Evolutionary conservation across 805 yeast genomes (phyloP).

Genomic region (Teunomyces funiuensis): DNA sequence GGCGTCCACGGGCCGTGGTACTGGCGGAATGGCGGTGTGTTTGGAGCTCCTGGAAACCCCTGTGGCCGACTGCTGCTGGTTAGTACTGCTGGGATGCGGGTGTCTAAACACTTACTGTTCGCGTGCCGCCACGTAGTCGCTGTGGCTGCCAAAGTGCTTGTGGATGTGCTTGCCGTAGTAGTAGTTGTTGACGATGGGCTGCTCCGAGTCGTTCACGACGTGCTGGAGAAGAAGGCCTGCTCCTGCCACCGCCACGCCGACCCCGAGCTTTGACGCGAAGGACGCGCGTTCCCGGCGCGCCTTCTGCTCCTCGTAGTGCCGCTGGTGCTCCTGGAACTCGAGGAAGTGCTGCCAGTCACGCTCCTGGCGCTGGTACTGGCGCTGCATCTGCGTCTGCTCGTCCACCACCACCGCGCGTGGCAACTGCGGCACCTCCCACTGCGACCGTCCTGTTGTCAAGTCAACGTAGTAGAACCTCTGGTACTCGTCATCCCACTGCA

Average conservation of each 20-base stretch:
- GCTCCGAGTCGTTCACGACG: neutral
- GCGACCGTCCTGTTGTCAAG: slow-evolving; percentile 24
- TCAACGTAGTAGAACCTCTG: slow-evolving; percentile 27
- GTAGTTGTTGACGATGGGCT: slow-evolving; percentile 3
- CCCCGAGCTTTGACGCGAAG: neutral
- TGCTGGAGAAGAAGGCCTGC: slow-evolving; percentile 3
- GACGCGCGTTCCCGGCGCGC: neutral
- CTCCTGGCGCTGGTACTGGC: slow-evolving; percentile 6
- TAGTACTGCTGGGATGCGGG: neutral
- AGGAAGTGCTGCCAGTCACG: neutral
- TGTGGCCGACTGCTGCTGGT: neutral
- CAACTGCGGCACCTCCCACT: slow-evolving; percentile 28
- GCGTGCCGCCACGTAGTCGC: neutral
- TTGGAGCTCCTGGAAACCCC: neutral
- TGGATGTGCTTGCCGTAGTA: slow-evolving; percentile 1
- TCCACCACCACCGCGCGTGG: neutral
- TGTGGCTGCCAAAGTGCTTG: neutral
- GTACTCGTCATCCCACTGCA: slow-evolving; percentile 35
- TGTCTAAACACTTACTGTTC: slow-evolving; percentile 1
- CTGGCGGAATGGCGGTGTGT: neutral
- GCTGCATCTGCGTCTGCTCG: neutral
- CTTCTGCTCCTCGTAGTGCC: slow-evolving; percentile 2
- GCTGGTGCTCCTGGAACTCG: slow-evolving; percentile 2
- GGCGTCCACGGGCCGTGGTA: neutral
- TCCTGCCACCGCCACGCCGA: slow-evolving; percentile 5